Percentiles rank a stretch among this genome's conserved stretches.
These are phyloP conservation scores for Lasiosphaeria hispida DNA, from an alignment of 495 filamentous ascomycete species.

Conservation along the genomic window DNA sequence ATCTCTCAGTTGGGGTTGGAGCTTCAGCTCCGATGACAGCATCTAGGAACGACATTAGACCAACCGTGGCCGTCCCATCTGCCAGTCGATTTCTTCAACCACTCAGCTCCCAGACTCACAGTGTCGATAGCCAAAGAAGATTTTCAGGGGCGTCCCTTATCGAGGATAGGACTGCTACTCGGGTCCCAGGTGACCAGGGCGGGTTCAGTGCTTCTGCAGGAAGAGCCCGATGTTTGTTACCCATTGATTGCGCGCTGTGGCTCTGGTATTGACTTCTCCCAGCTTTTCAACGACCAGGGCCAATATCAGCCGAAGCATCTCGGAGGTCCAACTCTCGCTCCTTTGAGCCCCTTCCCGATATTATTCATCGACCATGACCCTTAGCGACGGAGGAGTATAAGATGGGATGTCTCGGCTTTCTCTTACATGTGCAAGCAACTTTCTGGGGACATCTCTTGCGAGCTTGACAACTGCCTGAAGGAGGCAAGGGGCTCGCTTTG, in stretches of 20 bases:
- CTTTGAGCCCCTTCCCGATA: constrained; percentile 7
- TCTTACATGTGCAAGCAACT: too few relatives aligned
- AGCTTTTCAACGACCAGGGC: neutral
- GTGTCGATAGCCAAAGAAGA: neutral
- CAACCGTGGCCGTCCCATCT: too few relatives aligned
- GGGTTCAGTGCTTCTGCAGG: neutral
- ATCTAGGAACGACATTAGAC: too few relatives aligned
- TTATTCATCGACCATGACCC: constrained; percentile 3
- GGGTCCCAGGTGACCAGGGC: constrained; percentile 3
- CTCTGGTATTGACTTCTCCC: neutral
- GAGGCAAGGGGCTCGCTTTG: neutral
- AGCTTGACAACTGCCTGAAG: neutral
- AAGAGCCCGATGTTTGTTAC: constrained; percentile 5
- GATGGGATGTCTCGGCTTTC: too few relatives aligned
- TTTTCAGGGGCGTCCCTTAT: neutral
- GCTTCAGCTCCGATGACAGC: too few relatives aligned
- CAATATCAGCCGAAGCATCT: neutral
- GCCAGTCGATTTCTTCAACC: neutral
- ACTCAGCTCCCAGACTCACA: neutral
- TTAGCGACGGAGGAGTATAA: neutral
- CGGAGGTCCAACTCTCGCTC: constrained; percentile 3
- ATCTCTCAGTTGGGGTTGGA: neutral
- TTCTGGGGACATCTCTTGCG: neutral
- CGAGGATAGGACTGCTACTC: neutral
- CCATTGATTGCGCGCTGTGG: too few relatives aligned